A percentile compares a stretch with the other conserved stretches of the same genome.
phyloP scores from a whole-genome alignment of 1,284 basidiomycete genomes.

The Bjerkandera adusta region DNA sequence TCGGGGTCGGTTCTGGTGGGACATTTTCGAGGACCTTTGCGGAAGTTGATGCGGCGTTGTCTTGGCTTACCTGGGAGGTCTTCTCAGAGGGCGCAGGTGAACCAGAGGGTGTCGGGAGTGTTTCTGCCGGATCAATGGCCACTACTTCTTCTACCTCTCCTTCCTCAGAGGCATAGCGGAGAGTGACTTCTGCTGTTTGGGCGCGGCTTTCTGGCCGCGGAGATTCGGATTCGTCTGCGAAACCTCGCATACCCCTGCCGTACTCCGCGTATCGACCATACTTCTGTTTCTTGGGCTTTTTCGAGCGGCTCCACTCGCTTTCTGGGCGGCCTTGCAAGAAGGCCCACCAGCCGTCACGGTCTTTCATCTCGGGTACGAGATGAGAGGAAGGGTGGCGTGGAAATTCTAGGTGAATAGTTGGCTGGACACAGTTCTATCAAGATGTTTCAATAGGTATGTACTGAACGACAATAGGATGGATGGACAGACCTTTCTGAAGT shows the following conservation, averaged over 20 bases:
- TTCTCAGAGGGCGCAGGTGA: slow-evolving; percentile 33
- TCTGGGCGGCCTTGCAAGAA: slow-evolving; percentile 68
- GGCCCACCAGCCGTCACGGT: slow-evolving; percentile 76
- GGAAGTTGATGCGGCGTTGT: background rate
- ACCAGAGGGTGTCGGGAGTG: slow-evolving; percentile 39
- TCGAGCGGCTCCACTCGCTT: slow-evolving; percentile 60
- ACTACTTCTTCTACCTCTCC: slow-evolving; percentile 38
- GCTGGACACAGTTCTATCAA: slow-evolving; percentile 60
- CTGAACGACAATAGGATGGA: slow-evolving; percentile 7
- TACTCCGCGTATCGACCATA: slow-evolving; percentile 16
- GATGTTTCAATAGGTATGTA: slow-evolving; percentile 12
- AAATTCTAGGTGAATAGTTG: slow-evolving; percentile 48
- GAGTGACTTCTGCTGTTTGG: too few species aligned
- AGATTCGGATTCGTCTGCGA: slow-evolving; percentile 24
- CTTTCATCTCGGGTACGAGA: slow-evolving; percentile 63
- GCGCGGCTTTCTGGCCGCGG: slow-evolving; percentile 8
- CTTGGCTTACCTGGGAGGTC: background rate
- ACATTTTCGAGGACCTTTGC: slow-evolving; percentile 1
- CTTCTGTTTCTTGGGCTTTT: slow-evolving; percentile 35
- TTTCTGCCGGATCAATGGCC: slow-evolving; percentile 32
- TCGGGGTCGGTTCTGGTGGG: slow-evolving; percentile 55
- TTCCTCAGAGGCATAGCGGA: slow-evolving; percentile 35
- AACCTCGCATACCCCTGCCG: slow-evolving; percentile 33
- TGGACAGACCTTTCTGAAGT: slow-evolving; percentile 55
- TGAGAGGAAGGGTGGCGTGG: slow-evolving; percentile 20